phyloP scores from a whole-genome alignment of 2,329 filamentous ascomycete species.

The Cucurbitaria berberidis region DNA sequence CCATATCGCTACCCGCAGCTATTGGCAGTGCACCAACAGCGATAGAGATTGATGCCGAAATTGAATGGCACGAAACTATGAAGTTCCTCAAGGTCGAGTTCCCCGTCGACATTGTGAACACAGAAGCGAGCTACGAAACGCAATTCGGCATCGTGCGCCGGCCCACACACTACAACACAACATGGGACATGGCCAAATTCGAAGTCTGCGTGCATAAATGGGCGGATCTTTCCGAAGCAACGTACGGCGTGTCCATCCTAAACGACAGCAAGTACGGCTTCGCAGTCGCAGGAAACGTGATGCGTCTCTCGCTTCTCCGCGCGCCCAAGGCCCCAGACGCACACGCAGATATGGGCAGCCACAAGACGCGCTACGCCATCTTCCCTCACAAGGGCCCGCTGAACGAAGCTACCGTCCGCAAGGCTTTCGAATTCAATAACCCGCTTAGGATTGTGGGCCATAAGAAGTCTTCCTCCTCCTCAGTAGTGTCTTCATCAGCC shows the following conservation, averaged over 20 bases:
- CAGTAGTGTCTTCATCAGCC: slow-evolving; percentile 20
- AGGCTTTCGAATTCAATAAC: slow-evolving; percentile 90
- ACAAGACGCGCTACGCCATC: slow-evolving; percentile 88
- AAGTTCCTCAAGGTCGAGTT: slow-evolving; percentile 99
- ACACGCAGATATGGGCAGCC: slow-evolving; percentile 90
- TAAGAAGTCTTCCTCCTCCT: slow-evolving; percentile 35
- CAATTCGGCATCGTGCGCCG: slow-evolving; percentile 88
- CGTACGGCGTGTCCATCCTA: slow-evolving; percentile 88
- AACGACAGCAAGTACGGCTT: slow-evolving; percentile 98
- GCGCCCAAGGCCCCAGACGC: slow-evolving; percentile 92
- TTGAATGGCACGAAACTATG: slow-evolving; percentile 98
- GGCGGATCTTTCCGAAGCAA: slow-evolving; percentile 85
- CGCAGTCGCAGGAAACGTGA: slow-evolving; percentile 83
- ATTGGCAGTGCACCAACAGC: slow-evolving; percentile 69
- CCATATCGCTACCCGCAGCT: slow-evolving; percentile 77
- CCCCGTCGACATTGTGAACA: slow-evolving; percentile 88
- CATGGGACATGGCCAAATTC: slow-evolving; percentile 97
- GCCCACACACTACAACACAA: slow-evolving; percentile 97
- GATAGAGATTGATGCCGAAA: slow-evolving; percentile 80
- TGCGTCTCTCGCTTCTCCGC: slow-evolving; percentile 85
- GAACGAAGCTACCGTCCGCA: slow-evolving; percentile 74
- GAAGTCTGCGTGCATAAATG: slow-evolving; percentile 96
- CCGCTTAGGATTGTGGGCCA: slow-evolving; percentile 66
- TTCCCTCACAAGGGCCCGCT: slow-evolving; percentile 80
- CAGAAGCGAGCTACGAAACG: slow-evolving; percentile 92